Conservation (phyloP, 192 early-diverging fungal species). For the Backusella australiensis region DNA sequence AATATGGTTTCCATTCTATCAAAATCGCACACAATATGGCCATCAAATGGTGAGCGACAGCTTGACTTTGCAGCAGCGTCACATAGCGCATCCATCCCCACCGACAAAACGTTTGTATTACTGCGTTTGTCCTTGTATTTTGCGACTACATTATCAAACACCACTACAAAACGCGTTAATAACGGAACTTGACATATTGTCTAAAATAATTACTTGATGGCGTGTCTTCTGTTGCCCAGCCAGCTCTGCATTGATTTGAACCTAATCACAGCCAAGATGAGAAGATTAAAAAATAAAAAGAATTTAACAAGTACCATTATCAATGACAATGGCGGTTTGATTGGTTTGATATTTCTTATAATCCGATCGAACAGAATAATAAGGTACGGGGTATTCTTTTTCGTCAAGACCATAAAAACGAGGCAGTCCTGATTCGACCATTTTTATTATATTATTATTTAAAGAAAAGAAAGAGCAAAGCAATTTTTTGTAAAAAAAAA, state of each 20-base stretch:
- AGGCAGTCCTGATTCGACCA: conserved; percentile 5
- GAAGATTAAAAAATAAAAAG: background rate
- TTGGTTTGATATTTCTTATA: conserved; percentile 43
- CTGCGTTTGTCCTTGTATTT: conserved; percentile 62
- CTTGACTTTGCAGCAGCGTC: conserved; percentile 52
- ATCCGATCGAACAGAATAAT: conserved; percentile 35
- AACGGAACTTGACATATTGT: background rate
- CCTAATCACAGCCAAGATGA: conserved; percentile 33
- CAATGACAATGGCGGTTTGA: conserved; percentile 60
- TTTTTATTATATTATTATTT: background rate
- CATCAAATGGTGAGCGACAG: conserved; percentile 64
- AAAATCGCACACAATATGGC: conserved; percentile 65
- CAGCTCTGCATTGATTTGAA: conserved; percentile 76
- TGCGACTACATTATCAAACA: conserved; percentile 69
- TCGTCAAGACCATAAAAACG: conserved; percentile 30
- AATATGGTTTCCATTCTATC: conserved; percentile 77
- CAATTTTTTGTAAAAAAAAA: background rate
- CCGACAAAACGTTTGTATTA: conserved; percentile 42
- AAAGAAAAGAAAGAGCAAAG: background rate
- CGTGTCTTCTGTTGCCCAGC: conserved; percentile 68
- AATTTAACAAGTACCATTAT: conserved; percentile 51
- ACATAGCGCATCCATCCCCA: conserved; percentile 68
- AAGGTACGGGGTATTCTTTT: conserved; percentile 41
- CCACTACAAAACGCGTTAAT: conserved; percentile 42
- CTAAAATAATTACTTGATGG: conserved; percentile 51